phyloP scores from a whole-genome alignment of 2,329 filamentous ascomycete species.

The Fusarium sarcochroum region DNA sequence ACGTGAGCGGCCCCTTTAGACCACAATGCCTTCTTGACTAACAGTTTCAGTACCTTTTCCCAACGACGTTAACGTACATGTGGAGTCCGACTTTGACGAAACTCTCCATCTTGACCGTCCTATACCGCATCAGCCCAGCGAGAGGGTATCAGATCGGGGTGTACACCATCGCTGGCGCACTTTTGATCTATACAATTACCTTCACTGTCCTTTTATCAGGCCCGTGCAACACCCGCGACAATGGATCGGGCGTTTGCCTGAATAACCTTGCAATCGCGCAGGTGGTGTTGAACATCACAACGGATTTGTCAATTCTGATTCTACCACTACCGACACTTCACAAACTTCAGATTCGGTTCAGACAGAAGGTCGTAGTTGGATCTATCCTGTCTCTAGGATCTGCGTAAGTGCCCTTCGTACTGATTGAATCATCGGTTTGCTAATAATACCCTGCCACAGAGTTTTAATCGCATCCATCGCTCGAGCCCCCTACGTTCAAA shows the following conservation, averaged over 20 bases:
- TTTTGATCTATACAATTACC: not conserved
- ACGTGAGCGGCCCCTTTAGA: not conserved
- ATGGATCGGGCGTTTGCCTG: not conserved
- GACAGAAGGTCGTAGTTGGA: not conserved
- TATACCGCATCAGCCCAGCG: constrained; percentile 9
- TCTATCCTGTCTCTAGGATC: constrained; percentile 1
- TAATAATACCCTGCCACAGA: not conserved
- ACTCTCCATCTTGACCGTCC: not conserved
- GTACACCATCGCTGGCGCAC: not conserved
- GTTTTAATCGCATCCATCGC: constrained; percentile 6
- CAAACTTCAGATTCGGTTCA: not conserved
- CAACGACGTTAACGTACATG: not conserved
- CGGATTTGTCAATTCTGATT: not conserved
- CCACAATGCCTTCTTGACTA: not conserved
- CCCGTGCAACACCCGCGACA: not conserved
- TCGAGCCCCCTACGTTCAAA: constrained; percentile 2
- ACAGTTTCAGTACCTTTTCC: not conserved
- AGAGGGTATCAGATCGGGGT: not conserved
- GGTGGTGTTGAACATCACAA: not conserved
- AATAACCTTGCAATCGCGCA: constrained; percentile 1
- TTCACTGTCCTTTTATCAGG: not conserved
- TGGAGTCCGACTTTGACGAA: constrained; percentile 5
- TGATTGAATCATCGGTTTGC: not conserved
- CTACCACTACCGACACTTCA: not conserved
- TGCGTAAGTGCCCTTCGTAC: not conserved